Evolutionary conservation across 768 basidiomycete species (phyloP), one percentile per base, ranked within the genome.

Genomic region (Rhizopogon rudus): DNA sequence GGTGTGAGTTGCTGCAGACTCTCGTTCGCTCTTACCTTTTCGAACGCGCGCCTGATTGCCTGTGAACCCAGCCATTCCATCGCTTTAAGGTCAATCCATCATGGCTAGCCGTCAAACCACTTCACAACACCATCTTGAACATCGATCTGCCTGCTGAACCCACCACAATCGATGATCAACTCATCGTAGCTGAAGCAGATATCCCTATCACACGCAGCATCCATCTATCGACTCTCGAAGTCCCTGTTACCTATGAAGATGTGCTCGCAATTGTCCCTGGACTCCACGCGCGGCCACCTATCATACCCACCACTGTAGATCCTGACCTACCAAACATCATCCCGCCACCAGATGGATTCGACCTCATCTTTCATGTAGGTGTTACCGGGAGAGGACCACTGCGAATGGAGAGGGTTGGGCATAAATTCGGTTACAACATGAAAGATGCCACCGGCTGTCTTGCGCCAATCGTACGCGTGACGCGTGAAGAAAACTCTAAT

Each of bases 321-420:
- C 69, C 68, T 5, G 63, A 65, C 16, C 72, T 71, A 29, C 66
- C 77, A 25, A 58, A 76, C 25, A 69, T 78, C 1, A 78, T 80
- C 1, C 59, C 65, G 8, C 75, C 76, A 22, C 65, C 68, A 17
- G 71, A 70, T 50, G 84, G 83, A 12, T 88, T 82, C 61, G 86
- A 88, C 63, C 81, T 88, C 61, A 78, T 88, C 52, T 80, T 88
- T 61, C 87, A 88, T 61, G 75, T 88, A 29, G 87, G 87, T 3
- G 81, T 85, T 17, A 86, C 84, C 5, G 81, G 82, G 14, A 76
- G 83, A 12, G 87, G 87, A 0, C 77, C 81, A 0, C 62, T 87
- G 52, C 74, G 83, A 20, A 77, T 88, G 75, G 87, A 88, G 65
- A 75, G 80, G 58, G 63, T 78, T n/a, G 79, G 80, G 0, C 87